These are phyloP conservation scores for Colletotrichum liaoningense DNA, from an alignment of 2,329 filamentous ascomycete species.

Conservation along the genomic window DNA sequence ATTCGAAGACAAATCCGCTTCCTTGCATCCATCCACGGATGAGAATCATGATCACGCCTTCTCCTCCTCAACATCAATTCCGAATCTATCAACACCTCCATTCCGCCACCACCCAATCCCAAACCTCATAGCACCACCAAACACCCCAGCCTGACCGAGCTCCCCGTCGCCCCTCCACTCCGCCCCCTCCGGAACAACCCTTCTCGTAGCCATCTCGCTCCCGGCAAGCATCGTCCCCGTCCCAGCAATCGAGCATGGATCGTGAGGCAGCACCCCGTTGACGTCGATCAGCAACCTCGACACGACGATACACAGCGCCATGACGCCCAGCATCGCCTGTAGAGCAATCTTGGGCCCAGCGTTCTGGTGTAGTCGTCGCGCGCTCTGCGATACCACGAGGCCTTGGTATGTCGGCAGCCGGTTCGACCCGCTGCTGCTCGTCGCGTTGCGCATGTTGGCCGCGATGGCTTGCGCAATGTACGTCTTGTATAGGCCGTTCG, in stretches of 20 bases:
- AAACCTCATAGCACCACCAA: constrained; percentile 35
- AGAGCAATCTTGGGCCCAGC: constrained; percentile 42
- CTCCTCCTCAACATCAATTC: constrained; percentile 11
- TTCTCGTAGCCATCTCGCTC: constrained; percentile 39
- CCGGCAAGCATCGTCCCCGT: constrained; percentile 42
- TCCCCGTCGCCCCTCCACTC: constrained; percentile 42
- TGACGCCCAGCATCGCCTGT: constrained; percentile 44
- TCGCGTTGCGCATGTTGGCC: constrained; percentile 39
- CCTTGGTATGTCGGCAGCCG: constrained; percentile 33
- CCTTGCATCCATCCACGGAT: too few species aligned
- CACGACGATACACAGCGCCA: constrained; percentile 41
- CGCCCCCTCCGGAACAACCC: constrained; percentile 39
- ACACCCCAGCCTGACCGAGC: constrained; percentile 35
- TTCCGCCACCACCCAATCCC: constrained; percentile 31
- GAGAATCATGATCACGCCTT: too few species aligned
- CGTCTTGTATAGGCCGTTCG: constrained; percentile 38
- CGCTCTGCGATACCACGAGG: constrained; percentile 12
- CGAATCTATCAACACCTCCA: background rate
- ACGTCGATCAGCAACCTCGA: constrained; percentile 39
- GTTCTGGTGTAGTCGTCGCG: constrained; percentile 41
- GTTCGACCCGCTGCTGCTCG: constrained; percentile 7
- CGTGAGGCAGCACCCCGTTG: constrained; percentile 42
- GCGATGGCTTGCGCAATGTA: constrained; percentile 44
- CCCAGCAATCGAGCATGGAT: constrained; percentile 44
- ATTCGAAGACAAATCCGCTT: background rate